Conservation (phyloP, 495 filamentous ascomycete genomes). For the Xylaria scruposa region DNA sequence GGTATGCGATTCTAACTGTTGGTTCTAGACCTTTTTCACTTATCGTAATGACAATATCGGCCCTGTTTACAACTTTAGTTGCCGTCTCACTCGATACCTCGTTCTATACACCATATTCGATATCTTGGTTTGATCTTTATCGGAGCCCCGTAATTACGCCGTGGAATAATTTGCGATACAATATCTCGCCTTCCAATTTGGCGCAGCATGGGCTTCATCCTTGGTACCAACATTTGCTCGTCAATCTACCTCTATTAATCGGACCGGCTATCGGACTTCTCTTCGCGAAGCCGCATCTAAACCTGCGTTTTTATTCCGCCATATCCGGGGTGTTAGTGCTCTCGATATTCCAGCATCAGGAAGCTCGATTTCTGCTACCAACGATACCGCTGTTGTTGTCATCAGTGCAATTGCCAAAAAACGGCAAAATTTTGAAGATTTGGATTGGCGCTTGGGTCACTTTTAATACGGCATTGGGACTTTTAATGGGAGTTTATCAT, state of each 20-base stretch:
- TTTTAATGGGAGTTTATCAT: constrained; percentile 91
- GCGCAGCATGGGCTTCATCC: constrained; percentile 91
- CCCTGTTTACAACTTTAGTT: constrained; percentile 65
- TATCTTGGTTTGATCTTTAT: constrained; percentile 61
- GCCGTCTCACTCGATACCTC: constrained; percentile 82
- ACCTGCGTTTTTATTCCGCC: constrained; percentile 74
- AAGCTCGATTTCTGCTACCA: constrained; percentile 91
- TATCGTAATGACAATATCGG: constrained; percentile 64
- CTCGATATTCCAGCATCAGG: constrained; percentile 89
- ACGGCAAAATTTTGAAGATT: constrained; percentile 51
- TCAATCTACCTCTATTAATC: constrained; percentile 86
- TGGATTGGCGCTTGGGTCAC: constrained; percentile 77
- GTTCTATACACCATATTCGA: constrained; percentile 71
- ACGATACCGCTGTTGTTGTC: constrained; percentile 87
- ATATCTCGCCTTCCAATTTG: constrained; percentile 75
- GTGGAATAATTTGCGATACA: constrained; percentile 90
- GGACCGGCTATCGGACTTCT: constrained; percentile 83
- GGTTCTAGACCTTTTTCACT: constrained; percentile 71
- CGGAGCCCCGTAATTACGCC: constrained; percentile 80
- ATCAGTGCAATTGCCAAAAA: constrained; percentile 73
- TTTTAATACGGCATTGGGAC: constrained; percentile 80
- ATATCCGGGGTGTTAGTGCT: constrained; percentile 80
- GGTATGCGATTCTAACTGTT: constrained; percentile 35
- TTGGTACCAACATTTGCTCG: constrained; percentile 84
- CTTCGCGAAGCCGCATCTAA: constrained; percentile 60